Conservation (phyloP, 2,329 filamentous ascomycete genomes). For the Monilinia laxa region DNA sequence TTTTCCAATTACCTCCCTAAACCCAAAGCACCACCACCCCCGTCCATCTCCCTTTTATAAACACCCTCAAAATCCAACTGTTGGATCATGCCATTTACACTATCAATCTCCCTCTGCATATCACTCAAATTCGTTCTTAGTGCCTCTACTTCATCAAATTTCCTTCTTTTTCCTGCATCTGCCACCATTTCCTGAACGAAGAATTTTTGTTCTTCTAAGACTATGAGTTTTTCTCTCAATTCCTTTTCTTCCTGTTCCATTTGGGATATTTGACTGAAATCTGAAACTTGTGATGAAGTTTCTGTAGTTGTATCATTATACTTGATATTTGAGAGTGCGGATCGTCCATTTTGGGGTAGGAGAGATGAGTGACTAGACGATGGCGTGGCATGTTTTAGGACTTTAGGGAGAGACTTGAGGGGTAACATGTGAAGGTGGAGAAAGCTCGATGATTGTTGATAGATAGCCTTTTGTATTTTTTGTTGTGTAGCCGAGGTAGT, state of each 20-base stretch:
- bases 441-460: conserved; percentile 67
- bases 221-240: conserved; percentile 64
- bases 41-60: conserved; percentile 33
- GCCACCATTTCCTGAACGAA: conserved; percentile 70
- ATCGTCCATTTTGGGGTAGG: conserved; percentile 31
- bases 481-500: conserved; percentile 63
- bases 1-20: conserved; percentile 21
- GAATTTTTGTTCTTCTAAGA: conserved; percentile 72
- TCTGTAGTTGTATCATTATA: conserved; percentile 50
- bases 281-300: conserved; percentile 51
- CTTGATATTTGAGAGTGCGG: conserved; percentile 58
- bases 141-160: conserved; percentile 67
- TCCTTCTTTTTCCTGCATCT: conserved; percentile 63
- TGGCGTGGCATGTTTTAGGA: conserved; percentile 62
- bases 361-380: conserved; percentile 40
- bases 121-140: conserved; percentile 65
- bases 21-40: conserved; percentile 20
- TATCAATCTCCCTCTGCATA: conserved; percentile 64
- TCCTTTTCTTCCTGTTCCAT: conserved; percentile 69
- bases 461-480: conserved; percentile 65
- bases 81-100: conserved; percentile 56
- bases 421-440: conserved; percentile 75
- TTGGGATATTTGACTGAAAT: conserved; percentile 59
- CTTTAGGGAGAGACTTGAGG: conserved; percentile 58
- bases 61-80: conserved; percentile 50